A percentile compares a stretch with the other conserved stretches of the same genome.
Evolutionary conservation across 164 flowering plant species (phyloP).

Genomic region (Umbellularia californica): DNA sequence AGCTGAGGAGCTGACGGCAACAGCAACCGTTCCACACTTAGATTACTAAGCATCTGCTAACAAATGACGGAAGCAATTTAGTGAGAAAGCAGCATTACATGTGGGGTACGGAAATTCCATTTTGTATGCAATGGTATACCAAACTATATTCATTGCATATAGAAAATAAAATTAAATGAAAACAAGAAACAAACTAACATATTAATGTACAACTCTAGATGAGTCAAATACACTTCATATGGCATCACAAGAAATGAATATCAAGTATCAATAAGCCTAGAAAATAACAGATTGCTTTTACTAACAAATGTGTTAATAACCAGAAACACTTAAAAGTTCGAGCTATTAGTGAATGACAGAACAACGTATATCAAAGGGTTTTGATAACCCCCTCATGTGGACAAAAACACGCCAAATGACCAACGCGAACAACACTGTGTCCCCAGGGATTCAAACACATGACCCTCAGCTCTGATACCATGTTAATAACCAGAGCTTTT

Average conservation of each 20-base stretch:
- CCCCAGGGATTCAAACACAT: too few relatives aligned
- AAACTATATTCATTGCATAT: too few relatives aligned
- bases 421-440: too few relatives aligned
- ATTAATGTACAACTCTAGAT: not conserved
- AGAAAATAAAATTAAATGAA: too few relatives aligned
- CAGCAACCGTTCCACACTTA: slow-evolving; percentile 78
- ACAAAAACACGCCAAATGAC: too few relatives aligned
- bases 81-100: not conserved
- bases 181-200: not conserved
- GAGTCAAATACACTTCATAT: not conserved
- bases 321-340: too few relatives aligned
- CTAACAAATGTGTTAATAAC: not conserved
- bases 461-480: too few relatives aligned
- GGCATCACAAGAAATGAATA: not conserved
- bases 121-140: not conserved
- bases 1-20: slow-evolving; percentile 70
- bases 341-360: too few relatives aligned
- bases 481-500: too few relatives aligned
- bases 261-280: not conserved
- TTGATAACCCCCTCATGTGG: too few relatives aligned
- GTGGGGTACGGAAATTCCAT: not conserved
- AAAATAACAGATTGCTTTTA: not conserved
- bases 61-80: not conserved
- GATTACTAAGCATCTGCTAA: slow-evolving; percentile 54
- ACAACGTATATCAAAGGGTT: too few relatives aligned